phyloP scores from a whole-genome alignment of 1,284 basidiomycete genomes.

The Xanthoconium separans region DNA sequence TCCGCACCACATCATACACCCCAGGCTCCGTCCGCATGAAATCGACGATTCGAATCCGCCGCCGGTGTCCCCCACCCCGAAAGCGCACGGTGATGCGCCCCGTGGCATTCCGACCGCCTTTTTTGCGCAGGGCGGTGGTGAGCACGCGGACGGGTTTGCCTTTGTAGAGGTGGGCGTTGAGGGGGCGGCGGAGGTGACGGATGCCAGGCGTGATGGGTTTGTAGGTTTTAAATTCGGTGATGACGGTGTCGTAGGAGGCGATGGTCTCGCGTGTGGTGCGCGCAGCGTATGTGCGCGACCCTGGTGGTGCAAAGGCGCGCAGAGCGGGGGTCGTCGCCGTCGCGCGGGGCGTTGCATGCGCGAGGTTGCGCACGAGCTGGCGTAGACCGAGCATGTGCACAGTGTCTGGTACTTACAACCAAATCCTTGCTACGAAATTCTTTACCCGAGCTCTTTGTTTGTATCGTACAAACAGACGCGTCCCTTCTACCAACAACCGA shows the following conservation, averaged over 20 bases:
- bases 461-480: slow-evolving; percentile 36
- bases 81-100: slow-evolving; percentile 90
- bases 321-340: neutral
- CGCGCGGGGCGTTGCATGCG: slow-evolving; percentile 2
- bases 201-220: slow-evolving; percentile 87
- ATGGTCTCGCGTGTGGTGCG: slow-evolving; percentile 23
- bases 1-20: slow-evolving; percentile 84
- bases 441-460: slow-evolving; percentile 23
- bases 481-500: slow-evolving; percentile 14
- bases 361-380: slow-evolving; percentile 14
- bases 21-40: slow-evolving; percentile 80
- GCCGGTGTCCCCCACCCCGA: slow-evolving; percentile 89
- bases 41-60: slow-evolving; percentile 86
- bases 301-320: neutral
- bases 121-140: slow-evolving; percentile 80
- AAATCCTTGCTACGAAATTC: neutral
- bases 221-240: slow-evolving; percentile 81
- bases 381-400: slow-evolving; percentile 21
- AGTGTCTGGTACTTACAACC: too few relatives aligned
- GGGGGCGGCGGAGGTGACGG: slow-evolving; percentile 82
- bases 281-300: slow-evolving; percentile 37
- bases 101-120: slow-evolving; percentile 82
- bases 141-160: slow-evolving; percentile 84
- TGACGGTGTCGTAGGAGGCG: slow-evolving; percentile 35
- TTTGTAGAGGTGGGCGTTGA: slow-evolving; percentile 80